Conservation (phyloP, 805 yeast genomes). For the Pichia nakasei region DNA sequence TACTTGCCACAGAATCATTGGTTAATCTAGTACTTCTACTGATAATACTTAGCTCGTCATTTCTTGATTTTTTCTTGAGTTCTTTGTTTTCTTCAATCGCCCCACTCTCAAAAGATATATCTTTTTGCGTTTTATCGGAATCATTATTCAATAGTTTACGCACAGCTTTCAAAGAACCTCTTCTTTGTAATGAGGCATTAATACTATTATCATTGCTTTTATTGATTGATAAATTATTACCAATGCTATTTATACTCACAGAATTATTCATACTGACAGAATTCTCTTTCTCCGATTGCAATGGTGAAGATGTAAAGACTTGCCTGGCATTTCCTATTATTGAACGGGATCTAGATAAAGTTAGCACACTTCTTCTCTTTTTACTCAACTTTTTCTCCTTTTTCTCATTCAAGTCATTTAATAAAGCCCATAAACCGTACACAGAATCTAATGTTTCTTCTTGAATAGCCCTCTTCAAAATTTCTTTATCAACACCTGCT, state of each 20-base stretch:
- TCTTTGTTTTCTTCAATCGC: not conserved
- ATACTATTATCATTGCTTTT: not conserved
- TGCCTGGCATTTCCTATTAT: slow-evolving; percentile 16
- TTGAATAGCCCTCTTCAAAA: slow-evolving; percentile 47
- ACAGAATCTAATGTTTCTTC: slow-evolving; percentile 59
- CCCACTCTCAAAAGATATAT: not conserved
- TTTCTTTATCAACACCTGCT: slow-evolving; percentile 55
- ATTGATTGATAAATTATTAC: not conserved
- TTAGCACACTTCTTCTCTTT: slow-evolving; percentile 21
- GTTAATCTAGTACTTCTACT: not conserved
- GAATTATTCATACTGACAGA: no score
- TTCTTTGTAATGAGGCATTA: not conserved
- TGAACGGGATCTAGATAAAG: slow-evolving; percentile 18
- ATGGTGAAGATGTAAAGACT: slow-evolving; percentile 14
- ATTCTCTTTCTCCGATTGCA: not conserved
- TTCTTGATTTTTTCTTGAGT: not conserved
- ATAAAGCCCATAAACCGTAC: slow-evolving; percentile 66
- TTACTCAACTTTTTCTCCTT: slow-evolving; percentile 30
- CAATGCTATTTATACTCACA: no score
- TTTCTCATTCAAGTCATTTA: slow-evolving; percentile 44
- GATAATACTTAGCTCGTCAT: not conserved
- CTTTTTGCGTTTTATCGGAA: not conserved
- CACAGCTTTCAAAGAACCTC: not conserved
- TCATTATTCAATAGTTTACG: not conserved
- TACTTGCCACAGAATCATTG: not conserved